phyloP scores from a whole-genome alignment of 371 early-diverging fungal species.

The Apophysomyces ossiformis region DNA sequence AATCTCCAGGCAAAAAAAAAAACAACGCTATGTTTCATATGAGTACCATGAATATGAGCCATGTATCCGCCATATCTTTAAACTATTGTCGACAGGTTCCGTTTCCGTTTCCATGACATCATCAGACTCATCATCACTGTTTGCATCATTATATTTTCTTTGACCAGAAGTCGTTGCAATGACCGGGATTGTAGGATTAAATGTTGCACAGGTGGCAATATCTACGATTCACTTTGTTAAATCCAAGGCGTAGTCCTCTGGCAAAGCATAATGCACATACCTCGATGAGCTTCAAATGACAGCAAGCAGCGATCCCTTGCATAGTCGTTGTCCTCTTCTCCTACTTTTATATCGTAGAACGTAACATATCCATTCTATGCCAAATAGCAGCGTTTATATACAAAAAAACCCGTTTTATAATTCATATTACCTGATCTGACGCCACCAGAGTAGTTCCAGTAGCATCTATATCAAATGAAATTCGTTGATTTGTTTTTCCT shows the following conservation, averaged over 20 bases:
- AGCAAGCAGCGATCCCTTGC: slow-evolving; percentile 13
- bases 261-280: slow-evolving; percentile 18
- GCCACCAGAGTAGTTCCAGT: slow-evolving; percentile 60
- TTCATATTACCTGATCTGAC: slow-evolving; percentile 54
- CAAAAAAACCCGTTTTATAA: neutral
- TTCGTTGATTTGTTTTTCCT: slow-evolving; percentile 69
- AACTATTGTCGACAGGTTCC: slow-evolving; percentile 47
- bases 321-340: slow-evolving; percentile 15
- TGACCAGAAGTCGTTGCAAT: slow-evolving; percentile 71
- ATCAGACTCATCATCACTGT: slow-evolving; percentile 8
- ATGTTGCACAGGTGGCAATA: slow-evolving; percentile 51
- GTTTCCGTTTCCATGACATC: slow-evolving; percentile 13
- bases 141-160: slow-evolving; percentile 47
- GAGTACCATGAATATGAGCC: slow-evolving; percentile 54
- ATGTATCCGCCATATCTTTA: slow-evolving; percentile 51
- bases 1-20: neutral
- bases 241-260: neutral
- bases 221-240: slow-evolving; percentile 38
- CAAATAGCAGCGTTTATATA: neutral
- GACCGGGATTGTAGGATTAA: slow-evolving; percentile 67
- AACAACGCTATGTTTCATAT: neutral
- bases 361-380: slow-evolving; percentile 48
- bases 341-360: slow-evolving; percentile 50
- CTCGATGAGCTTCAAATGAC: slow-evolving; percentile 26
- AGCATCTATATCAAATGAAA: slow-evolving; percentile 68